phyloP scores from a whole-genome alignment of 345 rosid genomes.

The Populus nigra region DNA sequence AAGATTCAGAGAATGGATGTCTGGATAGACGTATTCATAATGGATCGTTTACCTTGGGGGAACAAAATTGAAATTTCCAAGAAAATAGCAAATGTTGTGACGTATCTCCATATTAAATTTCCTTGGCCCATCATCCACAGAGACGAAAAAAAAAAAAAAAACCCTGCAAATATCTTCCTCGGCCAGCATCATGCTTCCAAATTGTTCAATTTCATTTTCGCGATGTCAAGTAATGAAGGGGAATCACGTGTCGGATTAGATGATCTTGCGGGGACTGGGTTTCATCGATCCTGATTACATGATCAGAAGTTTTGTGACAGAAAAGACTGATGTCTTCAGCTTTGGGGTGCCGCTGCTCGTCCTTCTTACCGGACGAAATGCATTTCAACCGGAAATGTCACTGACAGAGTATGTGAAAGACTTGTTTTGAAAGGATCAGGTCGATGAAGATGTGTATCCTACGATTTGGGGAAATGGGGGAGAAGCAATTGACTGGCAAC shows the following conservation, averaged over 20 bases:
- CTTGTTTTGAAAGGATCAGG: background rate
- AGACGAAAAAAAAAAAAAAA: background rate
- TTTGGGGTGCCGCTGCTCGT: background rate
- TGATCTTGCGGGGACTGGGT: background rate
- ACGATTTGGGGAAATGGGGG: background rate
- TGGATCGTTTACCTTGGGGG: constrained; percentile 10
- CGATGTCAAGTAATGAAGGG: background rate
- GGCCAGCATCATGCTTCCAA: background rate
- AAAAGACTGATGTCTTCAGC: constrained; percentile 3
- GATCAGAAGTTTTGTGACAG: background rate
- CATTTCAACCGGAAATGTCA: background rate
- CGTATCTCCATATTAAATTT: constrained; percentile 19
- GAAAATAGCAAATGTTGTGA: constrained; percentile 11
- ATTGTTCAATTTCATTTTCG: background rate
- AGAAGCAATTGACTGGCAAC: background rate
- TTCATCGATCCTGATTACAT: background rate
- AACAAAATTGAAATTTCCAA: constrained; percentile 11
- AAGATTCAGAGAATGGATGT: background rate
- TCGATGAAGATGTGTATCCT: background rate
- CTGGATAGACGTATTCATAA: background rate
- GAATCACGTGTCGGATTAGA: background rate
- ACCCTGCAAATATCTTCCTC: background rate
- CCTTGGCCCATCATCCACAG: constrained; percentile 2
- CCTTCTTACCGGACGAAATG: background rate
- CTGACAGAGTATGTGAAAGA: background rate